Percentiles rank a stretch among this genome's conserved stretches.
phyloP scores from a whole-genome alignment of 2,329 filamentous ascomycete species.

The Cladosporium sp. region DNA sequence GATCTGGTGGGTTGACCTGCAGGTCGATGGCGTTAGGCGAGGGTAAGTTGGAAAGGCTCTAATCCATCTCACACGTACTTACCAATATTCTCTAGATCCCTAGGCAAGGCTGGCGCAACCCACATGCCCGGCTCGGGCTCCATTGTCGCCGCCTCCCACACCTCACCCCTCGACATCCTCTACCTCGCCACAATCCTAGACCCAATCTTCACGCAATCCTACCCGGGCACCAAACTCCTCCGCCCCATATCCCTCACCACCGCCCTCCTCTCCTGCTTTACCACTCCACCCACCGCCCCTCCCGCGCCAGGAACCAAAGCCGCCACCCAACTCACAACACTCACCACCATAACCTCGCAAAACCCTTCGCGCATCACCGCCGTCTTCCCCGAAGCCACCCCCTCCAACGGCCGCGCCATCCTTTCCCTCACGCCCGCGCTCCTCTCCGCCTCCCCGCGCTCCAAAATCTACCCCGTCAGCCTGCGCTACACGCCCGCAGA shows the following conservation, averaged over 20 bases:
- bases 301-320: conserved; percentile 22
- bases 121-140: conserved; percentile 73
- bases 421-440: conserved; percentile 76
- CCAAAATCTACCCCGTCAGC: conserved; percentile 83
- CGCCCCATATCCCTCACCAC: conserved; percentile 68
- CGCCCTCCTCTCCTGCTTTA: conserved; percentile 59
- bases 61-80: not conserved
- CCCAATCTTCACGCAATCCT: conserved; percentile 84
- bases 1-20: conserved; percentile 98
- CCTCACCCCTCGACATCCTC: conserved; percentile 84
- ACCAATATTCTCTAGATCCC: conserved; percentile 41
- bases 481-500: conserved; percentile 83
- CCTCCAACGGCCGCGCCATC: conserved; percentile 87
- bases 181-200: conserved; percentile 96
- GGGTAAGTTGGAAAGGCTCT: conserved; percentile 48
- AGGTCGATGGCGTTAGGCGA: conserved; percentile 92
- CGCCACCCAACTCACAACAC: conserved; percentile 29
- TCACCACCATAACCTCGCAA: conserved; percentile 50
- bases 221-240: conserved; percentile 65
- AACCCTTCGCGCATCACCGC: conserved; percentile 73
- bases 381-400: conserved; percentile 89
- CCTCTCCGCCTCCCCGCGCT: conserved; percentile 57
- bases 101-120: conserved; percentile 58
- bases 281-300: conserved; percentile 16
- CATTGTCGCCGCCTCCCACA: conserved; percentile 85